Percentiles rank a stretch among this genome's conserved stretches.
Conservation (phyloP, 2,329 filamentous ascomycete genomes). For the Clonostachys sp. region DNA sequence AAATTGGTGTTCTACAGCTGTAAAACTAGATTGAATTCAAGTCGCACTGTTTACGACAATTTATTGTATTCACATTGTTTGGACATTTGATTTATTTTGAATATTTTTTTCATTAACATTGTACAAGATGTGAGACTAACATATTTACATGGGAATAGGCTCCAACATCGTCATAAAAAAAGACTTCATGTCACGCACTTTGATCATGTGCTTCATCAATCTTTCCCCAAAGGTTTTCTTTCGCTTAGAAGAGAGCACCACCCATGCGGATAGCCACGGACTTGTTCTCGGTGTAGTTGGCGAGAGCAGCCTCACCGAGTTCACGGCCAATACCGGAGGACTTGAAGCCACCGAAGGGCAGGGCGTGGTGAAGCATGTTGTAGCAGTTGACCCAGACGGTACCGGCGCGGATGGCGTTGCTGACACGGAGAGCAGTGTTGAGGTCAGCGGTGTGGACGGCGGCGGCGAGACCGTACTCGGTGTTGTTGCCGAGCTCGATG, state of each 20-base stretch:
- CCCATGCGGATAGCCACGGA: conserved; percentile 48
- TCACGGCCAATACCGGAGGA: conserved; percentile 76
- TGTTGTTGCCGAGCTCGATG: conserved; percentile 67
- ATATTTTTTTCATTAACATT: neutral
- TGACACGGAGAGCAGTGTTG: conserved; percentile 73
- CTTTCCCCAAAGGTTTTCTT: neutral
- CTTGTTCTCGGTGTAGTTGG: conserved; percentile 67
- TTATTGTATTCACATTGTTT: neutral
- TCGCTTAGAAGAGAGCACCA: conserved; percentile 11
- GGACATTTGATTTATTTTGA: neutral
- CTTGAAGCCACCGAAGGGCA: conserved; percentile 73
- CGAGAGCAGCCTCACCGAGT: conserved; percentile 61
- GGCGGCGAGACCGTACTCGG: conserved; percentile 72
- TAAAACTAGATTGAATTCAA: neutral
- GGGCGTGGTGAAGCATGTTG: conserved; percentile 46
- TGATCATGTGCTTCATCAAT: conserved; percentile 1
- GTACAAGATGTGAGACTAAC: neutral
- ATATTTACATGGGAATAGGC: no score
- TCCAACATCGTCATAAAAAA: no score
- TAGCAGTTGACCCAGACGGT: conserved; percentile 44
- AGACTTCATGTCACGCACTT: no score
- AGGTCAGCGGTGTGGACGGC: conserved; percentile 75
- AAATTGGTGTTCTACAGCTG: neutral
- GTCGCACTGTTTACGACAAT: no score
- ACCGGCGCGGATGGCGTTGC: conserved; percentile 67